These are phyloP conservation scores for Alloteropsis angusta DNA, from an alignment of 202 grass and related monocot species.

Conservation along the genomic window DNA sequence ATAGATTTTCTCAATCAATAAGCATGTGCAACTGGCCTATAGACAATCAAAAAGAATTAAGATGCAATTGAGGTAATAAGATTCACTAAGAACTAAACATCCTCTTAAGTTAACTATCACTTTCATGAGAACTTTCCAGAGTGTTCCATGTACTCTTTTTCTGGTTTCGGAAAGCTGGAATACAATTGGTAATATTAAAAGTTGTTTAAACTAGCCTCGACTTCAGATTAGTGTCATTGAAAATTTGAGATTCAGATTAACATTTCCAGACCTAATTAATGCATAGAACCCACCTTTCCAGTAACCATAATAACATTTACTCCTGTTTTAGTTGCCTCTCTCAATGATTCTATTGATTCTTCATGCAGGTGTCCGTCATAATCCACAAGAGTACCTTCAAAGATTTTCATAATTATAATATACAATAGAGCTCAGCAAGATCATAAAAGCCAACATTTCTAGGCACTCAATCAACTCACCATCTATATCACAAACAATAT, in stretches of 20 bases:
- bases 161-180: not conserved
- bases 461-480: constrained; percentile 38
- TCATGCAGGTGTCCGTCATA: constrained; percentile 29
- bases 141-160: not conserved
- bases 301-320: constrained; percentile 55
- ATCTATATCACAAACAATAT: constrained; percentile 79
- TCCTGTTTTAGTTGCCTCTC: constrained; percentile 39
- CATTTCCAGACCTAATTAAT: too few relatives aligned
- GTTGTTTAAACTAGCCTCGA: not conserved
- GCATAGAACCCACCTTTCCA: constrained; percentile 46
- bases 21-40: not conserved
- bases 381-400: constrained; percentile 50
- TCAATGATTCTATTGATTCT: constrained; percentile 43
- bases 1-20: not conserved
- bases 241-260: constrained; percentile 8
- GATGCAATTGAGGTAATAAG: constrained; percentile 6
- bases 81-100: constrained; percentile 6
- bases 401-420: constrained; percentile 17
- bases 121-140: not conserved
- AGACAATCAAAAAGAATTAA: constrained; percentile 8
- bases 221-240: not conserved
- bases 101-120: not conserved
- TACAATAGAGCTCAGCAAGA: constrained; percentile 31
- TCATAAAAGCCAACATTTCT: not conserved
- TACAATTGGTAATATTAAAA: not conserved